Evolutionary conservation across 805 yeast species (phyloP).

Genomic region (Metschnikowia sp.): DNA sequence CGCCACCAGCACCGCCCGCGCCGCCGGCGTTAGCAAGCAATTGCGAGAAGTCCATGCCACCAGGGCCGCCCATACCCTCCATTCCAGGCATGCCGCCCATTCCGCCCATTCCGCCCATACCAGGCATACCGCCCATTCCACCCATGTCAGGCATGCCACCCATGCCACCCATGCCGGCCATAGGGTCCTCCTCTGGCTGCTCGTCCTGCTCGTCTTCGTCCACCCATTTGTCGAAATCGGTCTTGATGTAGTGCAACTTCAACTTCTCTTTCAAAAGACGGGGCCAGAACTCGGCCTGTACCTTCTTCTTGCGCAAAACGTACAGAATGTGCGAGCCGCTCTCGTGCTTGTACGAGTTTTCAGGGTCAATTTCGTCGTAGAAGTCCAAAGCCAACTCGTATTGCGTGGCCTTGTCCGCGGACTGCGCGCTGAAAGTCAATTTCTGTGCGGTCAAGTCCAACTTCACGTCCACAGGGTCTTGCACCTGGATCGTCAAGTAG

Average conservation of each 20-base stretch:
- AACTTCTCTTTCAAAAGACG: conserved; percentile 84
- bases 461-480: conserved; percentile 63
- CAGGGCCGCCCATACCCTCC: conserved; percentile 19
- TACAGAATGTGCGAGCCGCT: conserved; percentile 61
- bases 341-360: conserved; percentile 52
- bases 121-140: conserved; percentile 19
- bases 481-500: conserved; percentile 67
- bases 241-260: conserved; percentile 76
- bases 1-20: conserved; percentile 27
- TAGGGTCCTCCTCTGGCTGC: conserved; percentile 44
- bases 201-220: conserved; percentile 97
- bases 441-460: conserved; percentile 56
- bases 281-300: conserved; percentile 87
- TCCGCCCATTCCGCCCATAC: conserved; percentile 33
- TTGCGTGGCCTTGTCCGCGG: conserved; percentile 43
- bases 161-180: conserved; percentile 24
- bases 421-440: conserved; percentile 49
- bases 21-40: conserved; percentile 31
- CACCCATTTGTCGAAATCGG: conserved; percentile 97
- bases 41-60: conserved; percentile 13
- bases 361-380: conserved; percentile 69
- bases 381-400: conserved; percentile 73
- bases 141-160: conserved; percentile 18
- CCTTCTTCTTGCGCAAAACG: conserved; percentile 65
- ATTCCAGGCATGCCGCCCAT: conserved; percentile 24